These are phyloP conservation scores for Populus nigra DNA, from an alignment of 345 rosid genomes.

Conservation along the genomic window DNA sequence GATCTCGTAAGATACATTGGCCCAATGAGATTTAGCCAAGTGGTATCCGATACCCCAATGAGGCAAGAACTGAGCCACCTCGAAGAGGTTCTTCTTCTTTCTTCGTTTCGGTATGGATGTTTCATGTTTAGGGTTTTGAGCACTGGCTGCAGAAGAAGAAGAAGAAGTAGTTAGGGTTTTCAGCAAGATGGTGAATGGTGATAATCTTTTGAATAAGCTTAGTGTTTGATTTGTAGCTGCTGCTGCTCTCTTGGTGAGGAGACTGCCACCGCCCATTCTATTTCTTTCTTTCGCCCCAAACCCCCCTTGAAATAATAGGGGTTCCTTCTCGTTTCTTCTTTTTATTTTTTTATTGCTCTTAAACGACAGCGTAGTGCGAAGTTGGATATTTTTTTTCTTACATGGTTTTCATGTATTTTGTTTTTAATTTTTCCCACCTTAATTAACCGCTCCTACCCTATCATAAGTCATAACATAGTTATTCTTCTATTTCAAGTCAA, in stretches of 20 bases:
- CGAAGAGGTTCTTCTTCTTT: conserved; percentile 94
- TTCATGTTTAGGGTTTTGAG: conserved; percentile 3
- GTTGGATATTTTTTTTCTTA: neutral
- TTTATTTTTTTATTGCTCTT: neutral
- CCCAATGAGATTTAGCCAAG: conserved; percentile 96
- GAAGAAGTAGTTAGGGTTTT: conserved; percentile 45
- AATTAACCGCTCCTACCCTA: too few species aligned
- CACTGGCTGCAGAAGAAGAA: conserved; percentile 27
- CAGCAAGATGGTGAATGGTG: conserved; percentile 38
- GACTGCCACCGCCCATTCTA: neutral
- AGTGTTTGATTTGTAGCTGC: conserved; percentile 8
- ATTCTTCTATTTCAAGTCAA: too few species aligned
- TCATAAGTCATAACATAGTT: too few species aligned
- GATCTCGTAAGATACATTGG: conserved; percentile 77
- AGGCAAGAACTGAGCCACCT: conserved; percentile 89
- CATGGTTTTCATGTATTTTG: neutral
- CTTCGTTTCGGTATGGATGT: conserved; percentile 44
- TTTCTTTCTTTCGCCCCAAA: neutral
- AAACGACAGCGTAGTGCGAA: neutral
- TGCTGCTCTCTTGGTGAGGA: conserved; percentile 1
- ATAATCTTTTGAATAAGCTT: neutral
- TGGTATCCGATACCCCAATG: conserved; percentile 93
- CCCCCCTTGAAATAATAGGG: neutral
- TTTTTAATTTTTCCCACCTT: neutral
- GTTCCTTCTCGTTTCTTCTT: neutral